Evolutionary conservation across 1,139 yeast genomes (phyloP), one percentile per base, ranked within the genome.

Genomic region (Yamadazyma siamensis): DNA sequence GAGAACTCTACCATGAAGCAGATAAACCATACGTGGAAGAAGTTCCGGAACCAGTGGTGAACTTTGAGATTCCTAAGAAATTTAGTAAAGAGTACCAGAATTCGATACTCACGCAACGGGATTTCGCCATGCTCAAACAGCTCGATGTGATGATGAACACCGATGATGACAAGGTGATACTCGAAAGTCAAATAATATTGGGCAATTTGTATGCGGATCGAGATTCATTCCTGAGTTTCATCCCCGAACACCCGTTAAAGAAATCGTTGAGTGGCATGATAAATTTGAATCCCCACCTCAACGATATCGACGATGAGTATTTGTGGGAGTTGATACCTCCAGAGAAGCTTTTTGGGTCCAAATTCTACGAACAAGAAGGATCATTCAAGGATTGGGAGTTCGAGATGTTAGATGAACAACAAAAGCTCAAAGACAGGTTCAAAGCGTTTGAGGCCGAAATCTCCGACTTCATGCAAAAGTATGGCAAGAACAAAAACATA

Each of bases 231-330:
- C 52, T 38, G 50, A 50, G 47, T 24, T 51, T 58, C 10, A 29
- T 49, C 25, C 61, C 64, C 5, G 67, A 59, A 33, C 74, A 68
- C 36, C 57, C 69, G 1, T 50, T 67, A 27, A 63, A 62, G 34
- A 59, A 55, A 34, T 55, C 71, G 3, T 46, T 67, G 23, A 61
- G 69, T 32, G 71, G 71, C 5, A 59, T 65, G 62, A 53, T 62
- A 17, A 59, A 59, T 28, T 41, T 64, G 34, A 65, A 66, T 38
- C 60, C 62, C 3, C 49, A 52, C 13, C 49, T 67, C 35, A 52
- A 56, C 12, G 61, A 58, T 28, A 56, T 68, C 11, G 61, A 61
- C 31, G 71, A 68, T 38, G 66, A 59, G 22, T 65, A 60, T 35
- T 54, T 68, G 24, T 66, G 74, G 73, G 49, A 58, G 11, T 35